Base-by-base conservation (phyloP, 768 basidiomycete genomes). In the Trametes maxima region DNA sequence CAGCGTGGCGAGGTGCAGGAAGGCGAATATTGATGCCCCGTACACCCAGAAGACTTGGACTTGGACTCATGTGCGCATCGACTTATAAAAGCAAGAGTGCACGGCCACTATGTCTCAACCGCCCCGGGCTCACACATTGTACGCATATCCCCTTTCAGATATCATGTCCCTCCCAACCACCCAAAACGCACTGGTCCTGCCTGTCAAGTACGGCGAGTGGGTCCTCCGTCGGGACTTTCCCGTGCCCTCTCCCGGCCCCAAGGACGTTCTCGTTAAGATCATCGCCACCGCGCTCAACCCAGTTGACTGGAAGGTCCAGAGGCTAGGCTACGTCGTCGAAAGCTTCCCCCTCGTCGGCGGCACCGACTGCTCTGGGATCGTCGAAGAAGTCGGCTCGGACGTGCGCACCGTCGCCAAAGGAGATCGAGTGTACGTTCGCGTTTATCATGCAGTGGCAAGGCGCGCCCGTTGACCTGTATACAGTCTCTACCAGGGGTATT, bases 401-500 rank as follows among this genome's bases (percentile, higher is more conserved):
- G 80, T 81, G 4, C 70, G 70, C 5, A 55, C 67, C 19, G 71
- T 80, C 56, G 71, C 69, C 39, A 69, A 72, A 16, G 80, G 79
- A 2, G 77, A 76, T 60, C 72, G 64, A 55, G 72, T 79, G 75
- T 76, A 47, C 58, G 74, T 65, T 28, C 22, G 13, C 28, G 28
- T 33, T 33, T 33, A 8, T 33, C n/a, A n/a, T n/a, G n/a, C n/a
- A n/a, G n/a, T n/a, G n/a, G n/a, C n/a, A n/a, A 19, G 13, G 0
- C 16, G 10, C 2, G 17, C 16, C 13, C n/a, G 25, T 56, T 37
- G 46, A 58, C 22, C 8, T 1, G 11, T 5, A 1, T 52, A 22
- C 33, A 67, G 65, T 5, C 11, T 63, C n/a, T 60, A 54, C 49
- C 56, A 58, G 39, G 59, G 59, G 1, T 43, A 21, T n/a, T 59